Evolutionary conservation across 805 yeast genomes (phyloP), one percentile per base, ranked within the genome.

Genomic region (Monosporozyma siamensis): DNA sequence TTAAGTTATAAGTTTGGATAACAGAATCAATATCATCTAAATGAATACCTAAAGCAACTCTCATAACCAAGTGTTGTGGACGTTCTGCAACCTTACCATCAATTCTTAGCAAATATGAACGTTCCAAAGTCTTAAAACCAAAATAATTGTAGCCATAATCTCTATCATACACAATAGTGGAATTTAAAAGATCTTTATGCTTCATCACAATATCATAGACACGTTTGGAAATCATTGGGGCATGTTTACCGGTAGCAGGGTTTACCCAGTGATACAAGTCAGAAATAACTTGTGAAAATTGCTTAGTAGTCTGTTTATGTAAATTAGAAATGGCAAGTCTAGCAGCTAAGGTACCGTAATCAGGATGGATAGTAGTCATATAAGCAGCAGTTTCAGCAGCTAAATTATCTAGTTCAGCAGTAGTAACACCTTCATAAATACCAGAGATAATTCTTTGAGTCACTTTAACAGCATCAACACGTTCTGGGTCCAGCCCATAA

Each of bases 291-390:
- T 77, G 78, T 37, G 89, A 77, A 56, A 82, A 88, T 59, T 74
- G 80, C 64, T 82, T 80, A 49, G 82, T 80, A 41, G 95, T 85
- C 66, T 84, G 92, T 65, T 85, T 86, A 70, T 90, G 97, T 58
- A 90, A 71, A 63, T 86, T 85, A 35, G 95, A 82, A 38, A 90
- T 80, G 22, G 96, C 96, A 45, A 90, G 79, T 65, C 97, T 78
- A 20, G 97, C 97, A 42, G 96, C 96, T 53, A 88, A 72, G 34
- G 78, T 78, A 25, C 96, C 95, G 55, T 90, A 89, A 66, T 90
- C 97, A n/a, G 97, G 97, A 64, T 90, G 97, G 48, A 83, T 77
- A 12, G 96, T 89, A 44, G 96, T 86, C 95, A 90, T 82, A 55
- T 81, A 82, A 34, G 97, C 96, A 41, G 95, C 90, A 26, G 95